phyloP scores from a whole-genome alignment of 768 basidiomycete species.

The Boletus pseudopeckii region DNA sequence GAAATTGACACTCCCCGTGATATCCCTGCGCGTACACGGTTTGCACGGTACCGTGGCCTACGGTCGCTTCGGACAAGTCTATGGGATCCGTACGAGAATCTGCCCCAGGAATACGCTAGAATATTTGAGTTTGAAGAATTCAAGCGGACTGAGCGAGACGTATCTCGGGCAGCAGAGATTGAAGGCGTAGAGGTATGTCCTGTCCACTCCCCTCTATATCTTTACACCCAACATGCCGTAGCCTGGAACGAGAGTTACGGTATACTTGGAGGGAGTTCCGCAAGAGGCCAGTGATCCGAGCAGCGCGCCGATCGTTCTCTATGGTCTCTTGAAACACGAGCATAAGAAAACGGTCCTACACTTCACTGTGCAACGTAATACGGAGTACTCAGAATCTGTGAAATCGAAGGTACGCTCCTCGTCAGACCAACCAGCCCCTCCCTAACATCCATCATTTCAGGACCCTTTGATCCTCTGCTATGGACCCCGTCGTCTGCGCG shows the following conservation, averaged over 20 bases:
- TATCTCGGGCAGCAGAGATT: constrained; percentile 62
- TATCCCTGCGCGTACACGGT: constrained; percentile 71
- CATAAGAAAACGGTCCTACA: constrained; percentile 93
- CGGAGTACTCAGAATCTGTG: constrained; percentile 86
- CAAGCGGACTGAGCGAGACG: constrained; percentile 73
- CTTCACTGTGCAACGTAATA: constrained; percentile 91
- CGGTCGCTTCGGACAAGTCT: constrained; percentile 91
- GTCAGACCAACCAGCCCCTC: background rate
- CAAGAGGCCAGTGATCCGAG: constrained; percentile 43
- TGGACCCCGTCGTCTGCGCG: constrained; percentile 79
- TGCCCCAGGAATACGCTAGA: constrained; percentile 89
- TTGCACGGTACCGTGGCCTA: constrained; percentile 90
- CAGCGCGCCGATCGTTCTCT: constrained; percentile 56
- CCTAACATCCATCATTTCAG: constrained; percentile 34
- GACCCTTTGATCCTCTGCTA: constrained; percentile 87
- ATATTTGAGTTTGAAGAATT: constrained; percentile 98
- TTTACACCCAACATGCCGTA: constrained; percentile 27
- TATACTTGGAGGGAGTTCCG: constrained; percentile 76
- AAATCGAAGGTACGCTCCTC: constrained; percentile 70
- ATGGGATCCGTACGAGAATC: constrained; percentile 97
- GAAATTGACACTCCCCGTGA: constrained; percentile 94
- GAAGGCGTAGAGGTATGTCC: constrained; percentile 68
- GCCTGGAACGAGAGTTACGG: constrained; percentile 79
- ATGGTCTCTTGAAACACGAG: constrained; percentile 89
- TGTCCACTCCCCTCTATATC: background rate